Conservation (phyloP, 495 filamentous ascomycete genomes). For the Cercophora sp. region DNA sequence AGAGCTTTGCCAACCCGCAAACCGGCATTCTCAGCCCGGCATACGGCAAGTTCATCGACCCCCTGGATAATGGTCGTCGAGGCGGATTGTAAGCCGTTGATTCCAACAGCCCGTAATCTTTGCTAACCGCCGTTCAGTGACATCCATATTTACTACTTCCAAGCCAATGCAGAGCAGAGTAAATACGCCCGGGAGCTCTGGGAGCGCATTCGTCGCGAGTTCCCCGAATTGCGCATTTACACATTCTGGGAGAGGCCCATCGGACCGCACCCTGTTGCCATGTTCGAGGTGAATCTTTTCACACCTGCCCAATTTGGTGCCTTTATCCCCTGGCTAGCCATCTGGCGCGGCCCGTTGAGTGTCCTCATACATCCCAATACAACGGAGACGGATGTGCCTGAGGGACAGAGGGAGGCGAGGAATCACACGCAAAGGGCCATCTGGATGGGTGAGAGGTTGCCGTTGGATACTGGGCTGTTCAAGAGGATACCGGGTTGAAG, state of each 20-base stretch:
- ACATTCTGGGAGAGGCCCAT: constrained; percentile 69
- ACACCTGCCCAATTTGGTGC: constrained; percentile 85
- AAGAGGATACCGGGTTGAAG: constrained; percentile 23
- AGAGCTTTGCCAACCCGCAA: constrained; percentile 58
- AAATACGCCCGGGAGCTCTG: constrained; percentile 67
- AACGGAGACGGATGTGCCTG: constrained; percentile 27
- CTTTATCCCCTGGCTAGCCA: constrained; percentile 78
- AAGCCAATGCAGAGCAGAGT: constrained; percentile 58
- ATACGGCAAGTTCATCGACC: constrained; percentile 62
- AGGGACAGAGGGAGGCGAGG: constrained; percentile 46
- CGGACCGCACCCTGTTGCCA: constrained; percentile 77
- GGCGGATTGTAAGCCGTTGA: constrained; percentile 56
- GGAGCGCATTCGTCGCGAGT: constrained; percentile 77
- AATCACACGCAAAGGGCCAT: constrained; percentile 75
- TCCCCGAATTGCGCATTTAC: constrained; percentile 85
- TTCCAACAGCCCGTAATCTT: too few species aligned
- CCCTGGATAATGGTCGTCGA: constrained; percentile 55
- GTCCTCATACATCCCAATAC: constrained; percentile 83
- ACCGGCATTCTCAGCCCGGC: constrained; percentile 55
- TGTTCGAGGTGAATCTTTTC: constrained; percentile 91
- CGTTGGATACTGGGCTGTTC: constrained; percentile 64
- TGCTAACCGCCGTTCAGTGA: too few species aligned
- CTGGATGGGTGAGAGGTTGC: constrained; percentile 75
- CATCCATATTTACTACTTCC: constrained; percentile 77
- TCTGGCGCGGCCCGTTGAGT: constrained; percentile 77